Base-by-base conservation (phyloP, 805 yeast species). In the Pichia membranifaciens region DNA sequence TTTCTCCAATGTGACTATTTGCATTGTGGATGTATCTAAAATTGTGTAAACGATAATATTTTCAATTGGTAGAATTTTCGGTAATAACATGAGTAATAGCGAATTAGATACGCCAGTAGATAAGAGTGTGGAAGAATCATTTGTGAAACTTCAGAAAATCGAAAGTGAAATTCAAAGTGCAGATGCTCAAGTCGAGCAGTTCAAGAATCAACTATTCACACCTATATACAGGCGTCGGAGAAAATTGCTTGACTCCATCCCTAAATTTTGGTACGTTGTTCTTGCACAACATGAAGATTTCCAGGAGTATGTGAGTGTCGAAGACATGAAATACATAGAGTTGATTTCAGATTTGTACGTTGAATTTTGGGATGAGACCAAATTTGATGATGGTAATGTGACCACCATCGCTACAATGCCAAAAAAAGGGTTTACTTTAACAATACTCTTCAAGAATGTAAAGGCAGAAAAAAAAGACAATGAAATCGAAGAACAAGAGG, bases 181-280 rank as follows among this genome's bases (percentile, higher is more conserved):
- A 15, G 89, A 84, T 52, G 72, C 74, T 41, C 78, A 79, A 22
- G 80, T 80, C 21, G 83, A 82, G 55, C 62, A 74, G 38, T 75
- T 67, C 51, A 70, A 85, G 43, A 62, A 82, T 34, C 63, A 65
- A 41, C 66, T 74, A 28, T 74, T 87, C 7, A 75, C 74, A 52
- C 76, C 80, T 17, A 70, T 86, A 7, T 87, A 79, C 58, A 69
- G 60, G 5, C 65, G 74, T 48, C 71, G 97, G 55, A 72, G 86
- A 21, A 68, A 57, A 6, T 65, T 75, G n/a, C 69, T 82, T 15
- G 47, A 56, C 4, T 61, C 71, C 4, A 76, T 89, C 38, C 88
- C 90, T 1, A 77, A 78, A 53, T 89, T 91, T 64, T 91, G 98
- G 98, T 83, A 85, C 57, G 76, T 84, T 45, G 96, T 86, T 0